Evolutionary conservation across 2,329 filamentous ascomycete genomes (phyloP), one percentile per base, ranked within the genome.

Genomic region (Fusarium verticillioides): DNA sequence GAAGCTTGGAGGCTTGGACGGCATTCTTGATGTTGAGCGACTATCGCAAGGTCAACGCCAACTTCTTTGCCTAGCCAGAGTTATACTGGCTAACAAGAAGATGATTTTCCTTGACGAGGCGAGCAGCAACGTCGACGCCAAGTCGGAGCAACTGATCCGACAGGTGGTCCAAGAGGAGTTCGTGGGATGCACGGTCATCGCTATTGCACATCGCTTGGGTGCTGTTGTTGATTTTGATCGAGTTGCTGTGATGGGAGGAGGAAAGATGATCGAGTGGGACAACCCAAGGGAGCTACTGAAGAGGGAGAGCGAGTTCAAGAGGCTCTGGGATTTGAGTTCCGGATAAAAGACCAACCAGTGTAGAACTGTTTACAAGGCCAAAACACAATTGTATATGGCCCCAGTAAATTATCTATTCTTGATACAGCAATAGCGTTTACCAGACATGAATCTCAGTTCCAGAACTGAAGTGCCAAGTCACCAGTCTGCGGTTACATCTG

Each of bases 111-210:
- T 84, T 26, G 83, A 85, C 32, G 83, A 85, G 61, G 80, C 80
- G 7, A 83, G 82, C 3, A 71, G 65, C 39, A 82, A 79, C n/a
- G 79, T 83, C 9, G 82, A 84, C 60, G 61, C 74, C 5, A 79
- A 80, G 28, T 81, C 80, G 0, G 81, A 83, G 54, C 74, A 77
- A 18, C 67, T 78, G 16, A 82, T 84, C 68, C 79, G 81, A 58
- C 72, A 77, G 4, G 72, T 83, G 16, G 75, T 84, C 13, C 65
- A 61, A 2, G 63, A 78, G 3, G 78, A 82, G 56, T 82, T 83
- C 32, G 60, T 70, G 5, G 71, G 77, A 1, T 87, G 88, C 67
- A 92, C 91, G 0, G 84, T 93, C 21, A 79, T 85, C 23, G 79
- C 82, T 4, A 78, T 85, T n/a, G 82, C 79, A 1, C 84, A 85